Percentiles rank a stretch among this genome's conserved stretches.
Conservation (phyloP, 2,329 filamentous ascomycete species). For the Diaporthe citrichinensis region DNA sequence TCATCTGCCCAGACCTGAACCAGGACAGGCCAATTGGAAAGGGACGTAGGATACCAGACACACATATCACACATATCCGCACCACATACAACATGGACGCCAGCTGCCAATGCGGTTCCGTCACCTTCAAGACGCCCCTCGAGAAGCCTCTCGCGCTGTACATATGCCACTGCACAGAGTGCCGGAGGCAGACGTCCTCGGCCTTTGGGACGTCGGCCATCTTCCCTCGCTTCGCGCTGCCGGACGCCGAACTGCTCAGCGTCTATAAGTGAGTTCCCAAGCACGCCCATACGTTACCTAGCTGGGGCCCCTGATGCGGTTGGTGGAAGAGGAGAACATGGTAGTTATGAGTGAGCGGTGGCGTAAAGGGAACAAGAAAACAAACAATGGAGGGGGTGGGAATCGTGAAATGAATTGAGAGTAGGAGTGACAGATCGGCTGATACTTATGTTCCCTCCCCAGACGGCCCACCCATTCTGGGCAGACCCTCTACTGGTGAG, state of each 20-base stretch:
- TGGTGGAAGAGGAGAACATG: neutral
- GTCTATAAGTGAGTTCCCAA: constrained; percentile 66
- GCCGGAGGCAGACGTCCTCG: constrained; percentile 74
- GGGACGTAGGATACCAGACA: neutral
- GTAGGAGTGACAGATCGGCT: constrained; percentile 23
- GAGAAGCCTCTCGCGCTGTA: constrained; percentile 74
- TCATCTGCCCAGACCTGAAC: neutral
- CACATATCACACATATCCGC: neutral
- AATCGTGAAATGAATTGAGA: neutral
- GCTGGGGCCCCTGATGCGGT: neutral
- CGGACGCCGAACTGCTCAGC: constrained; percentile 62
- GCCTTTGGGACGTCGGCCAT: constrained; percentile 79
- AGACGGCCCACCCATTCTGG: constrained; percentile 72
- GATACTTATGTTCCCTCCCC: constrained; percentile 42
- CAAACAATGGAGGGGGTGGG: no score
- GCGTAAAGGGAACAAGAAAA: neutral
- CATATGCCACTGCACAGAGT: constrained; percentile 79
- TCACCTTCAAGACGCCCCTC: constrained; percentile 74
- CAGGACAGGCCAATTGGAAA: constrained; percentile 15
- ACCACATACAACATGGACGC: constrained; percentile 63
- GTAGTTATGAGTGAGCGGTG: neutral
- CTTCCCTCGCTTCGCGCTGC: constrained; percentile 75
- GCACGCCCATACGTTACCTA: neutral
- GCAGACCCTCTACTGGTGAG: constrained; percentile 70
- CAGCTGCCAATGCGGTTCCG: constrained; percentile 75